Percentiles rank a stretch among this genome's conserved stretches.
Conservation (phyloP, 1,284 basidiomycete genomes). For the Fomitopsis schrenkii region DNA sequence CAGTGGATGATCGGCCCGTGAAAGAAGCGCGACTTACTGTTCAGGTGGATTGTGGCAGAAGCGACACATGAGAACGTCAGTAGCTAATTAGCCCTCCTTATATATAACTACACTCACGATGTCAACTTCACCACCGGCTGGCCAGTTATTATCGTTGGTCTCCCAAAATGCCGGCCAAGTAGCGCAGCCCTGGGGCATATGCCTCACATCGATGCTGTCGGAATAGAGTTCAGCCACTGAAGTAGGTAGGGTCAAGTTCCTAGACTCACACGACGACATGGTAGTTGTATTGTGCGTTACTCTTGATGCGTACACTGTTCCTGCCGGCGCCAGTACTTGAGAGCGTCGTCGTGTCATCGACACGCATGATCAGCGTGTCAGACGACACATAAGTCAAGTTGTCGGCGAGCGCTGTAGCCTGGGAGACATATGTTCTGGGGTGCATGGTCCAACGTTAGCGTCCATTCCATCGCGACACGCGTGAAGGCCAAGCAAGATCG, state of each 20-base stretch:
- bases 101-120: conserved; percentile 24
- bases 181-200: conserved; percentile 62
- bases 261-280: conserved; percentile 52
- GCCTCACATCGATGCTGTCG: conserved; percentile 42
- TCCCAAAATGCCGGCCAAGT: conserved; percentile 57
- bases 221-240: background rate
- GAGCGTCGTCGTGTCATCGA: conserved; percentile 46
- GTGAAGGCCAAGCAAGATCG: background rate
- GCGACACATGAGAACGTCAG: background rate
- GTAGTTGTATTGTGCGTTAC: conserved; percentile 47
- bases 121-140: conserved; percentile 30
- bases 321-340: conserved; percentile 46
- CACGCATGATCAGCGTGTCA: conserved; percentile 38
- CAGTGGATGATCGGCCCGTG: background rate
- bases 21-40: background rate
- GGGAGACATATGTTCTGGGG: conserved; percentile 32
- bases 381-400: conserved; percentile 30
- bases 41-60: background rate
- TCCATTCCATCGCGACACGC: background rate
- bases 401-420: conserved; percentile 26
- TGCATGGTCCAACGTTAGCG: background rate
- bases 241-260: background rate
- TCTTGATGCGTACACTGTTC: conserved; percentile 54
- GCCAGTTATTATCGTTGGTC: conserved; percentile 36
- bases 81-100: background rate